Base-by-base conservation (phyloP, 2,329 filamentous ascomycete species). In the Furcasterigmium sp. region DNA sequence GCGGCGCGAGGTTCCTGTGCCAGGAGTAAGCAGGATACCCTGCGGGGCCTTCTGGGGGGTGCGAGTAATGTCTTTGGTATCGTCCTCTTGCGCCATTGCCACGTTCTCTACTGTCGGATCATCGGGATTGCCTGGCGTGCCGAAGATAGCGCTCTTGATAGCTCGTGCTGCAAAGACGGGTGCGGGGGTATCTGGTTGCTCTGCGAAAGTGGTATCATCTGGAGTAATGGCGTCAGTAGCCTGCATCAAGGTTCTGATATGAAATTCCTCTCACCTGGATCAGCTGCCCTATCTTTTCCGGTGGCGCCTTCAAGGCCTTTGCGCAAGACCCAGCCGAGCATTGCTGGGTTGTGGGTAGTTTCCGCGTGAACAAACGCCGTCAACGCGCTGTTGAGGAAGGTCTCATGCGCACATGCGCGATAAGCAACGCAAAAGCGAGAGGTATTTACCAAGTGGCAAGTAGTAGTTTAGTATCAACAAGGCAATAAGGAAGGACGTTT, bases 141-240 rank as follows among this genome's bases (percentile, higher is more conserved):
- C 81, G 53, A 84, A 84, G 37, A 85, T 60, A 20, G 78, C 80
- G 52, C 73, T 80, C 53, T 78, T 82, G 55, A 85, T 67, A 6
- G 81, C 81, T 46, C 81, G 73, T 29, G 80, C 80, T 3, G 80
- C 81, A 56, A 85, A 85, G 0, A 84, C 74, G 2, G 81, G 80
- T 0, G 78, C 81, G 7, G 81, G 81, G 14, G 81, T 85, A 52
- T 84, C 80, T 30, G 80, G 80, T 25, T 69, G 68, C 14, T 84
- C 80, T 32, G 75, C 52, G 47, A 74, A 72, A 1, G 70, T 70
- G 3, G 54, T 69, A 37, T 71, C 56, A 39, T 51, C 67, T 69
- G 39, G 3, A 10, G 3, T 13, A 3, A 30, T 11, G 4, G 7
- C 14, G 38, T 39, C 13, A 47, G 23, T 34, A 26, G 7, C 23